Conservation (phyloP, 2,329 filamentous ascomycete genomes). For the Beauveria varroae region DNA sequence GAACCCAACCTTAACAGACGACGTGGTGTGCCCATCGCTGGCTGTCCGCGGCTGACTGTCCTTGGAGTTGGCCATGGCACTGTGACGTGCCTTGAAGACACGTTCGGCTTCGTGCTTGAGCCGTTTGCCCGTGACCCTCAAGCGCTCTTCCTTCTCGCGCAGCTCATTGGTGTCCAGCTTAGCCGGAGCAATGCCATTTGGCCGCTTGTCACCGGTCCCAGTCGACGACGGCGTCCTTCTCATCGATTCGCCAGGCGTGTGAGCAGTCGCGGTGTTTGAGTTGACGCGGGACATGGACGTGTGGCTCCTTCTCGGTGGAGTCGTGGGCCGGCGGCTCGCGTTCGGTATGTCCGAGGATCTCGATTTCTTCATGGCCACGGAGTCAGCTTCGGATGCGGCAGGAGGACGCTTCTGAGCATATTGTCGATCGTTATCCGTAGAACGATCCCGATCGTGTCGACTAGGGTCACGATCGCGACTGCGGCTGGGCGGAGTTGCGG, state of each 20-base stretch:
- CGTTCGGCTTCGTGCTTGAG: slow-evolving; percentile 48
- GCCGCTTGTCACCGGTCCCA: slow-evolving; percentile 17
- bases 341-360: slow-evolving; percentile 33
- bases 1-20: slow-evolving; percentile 34
- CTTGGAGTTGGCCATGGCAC: slow-evolving; percentile 15
- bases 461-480: slow-evolving; percentile 19
- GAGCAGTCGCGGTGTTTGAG: slow-evolving; percentile 44
- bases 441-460: background rate
- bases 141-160: slow-evolving; percentile 29
- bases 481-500: slow-evolving; percentile 13
- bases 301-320: slow-evolving; percentile 45
- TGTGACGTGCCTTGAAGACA: slow-evolving; percentile 25
- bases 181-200: slow-evolving; percentile 23
- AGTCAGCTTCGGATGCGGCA: slow-evolving; percentile 29
- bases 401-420: slow-evolving; percentile 43
- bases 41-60: slow-evolving; percentile 12
- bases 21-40: slow-evolving; percentile 23
- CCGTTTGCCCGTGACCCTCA: slow-evolving; percentile 36
- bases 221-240: slow-evolving; percentile 19
- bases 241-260: slow-evolving; percentile 41
- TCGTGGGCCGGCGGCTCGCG: slow-evolving; percentile 32
- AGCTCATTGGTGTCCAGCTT: slow-evolving; percentile 23
- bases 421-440: slow-evolving; percentile 1
- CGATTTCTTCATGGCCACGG: slow-evolving; percentile 33
- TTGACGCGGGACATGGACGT: slow-evolving; percentile 46